Evolutionary conservation across 306 rosid genomes (phyloP), one percentile per base, ranked within the genome.

Genomic region (Cicer judaicum): DNA sequence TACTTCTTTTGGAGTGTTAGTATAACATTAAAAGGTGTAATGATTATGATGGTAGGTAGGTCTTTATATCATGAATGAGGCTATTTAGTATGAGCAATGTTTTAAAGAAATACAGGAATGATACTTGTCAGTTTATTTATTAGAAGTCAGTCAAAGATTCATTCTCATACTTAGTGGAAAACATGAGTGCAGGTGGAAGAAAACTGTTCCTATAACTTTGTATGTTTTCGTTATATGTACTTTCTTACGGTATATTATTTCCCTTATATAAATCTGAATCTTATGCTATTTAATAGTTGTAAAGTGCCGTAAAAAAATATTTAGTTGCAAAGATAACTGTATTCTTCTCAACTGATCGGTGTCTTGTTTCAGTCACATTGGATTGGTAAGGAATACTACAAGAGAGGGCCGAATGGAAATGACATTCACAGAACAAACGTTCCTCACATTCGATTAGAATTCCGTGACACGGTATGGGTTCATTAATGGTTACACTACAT

Each of bases 361-460:
- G 80, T 55, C 64, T 48, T 80, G 72, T 79, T 78, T 74, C 81
- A 95, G 98, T 81, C 98, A 1, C 99, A 90, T 75, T 95, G 99
- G 99, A 92, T 95, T 14, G 99, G 99, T 24, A 87, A 88, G 74
- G 96, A 77, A 81, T 92, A 95, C 79, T 92, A 90, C 87, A 84
- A 75, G 78, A 89, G 95, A 78, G 98, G 99, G 62, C 97, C 99
- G n/a, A 75, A 81, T 73, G 99, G 99, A 85, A 92, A 95, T 65
- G 98, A 92, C 69, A 90, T 95, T 82, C 99, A 77, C 77, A 92
- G 63, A 86, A 92, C 99, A 5, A 95, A 95, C 14, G 99, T 95
- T 80, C 99, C 99, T 78, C 99, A 95, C 78, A 95, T 95, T 67
- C 90, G 99, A 72, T 24, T 92, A 84, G 96, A 95, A 79, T 95